Evolutionary conservation across 2,329 filamentous ascomycete genomes (phyloP).

Genomic region (Fusarium virguliforme): DNA sequence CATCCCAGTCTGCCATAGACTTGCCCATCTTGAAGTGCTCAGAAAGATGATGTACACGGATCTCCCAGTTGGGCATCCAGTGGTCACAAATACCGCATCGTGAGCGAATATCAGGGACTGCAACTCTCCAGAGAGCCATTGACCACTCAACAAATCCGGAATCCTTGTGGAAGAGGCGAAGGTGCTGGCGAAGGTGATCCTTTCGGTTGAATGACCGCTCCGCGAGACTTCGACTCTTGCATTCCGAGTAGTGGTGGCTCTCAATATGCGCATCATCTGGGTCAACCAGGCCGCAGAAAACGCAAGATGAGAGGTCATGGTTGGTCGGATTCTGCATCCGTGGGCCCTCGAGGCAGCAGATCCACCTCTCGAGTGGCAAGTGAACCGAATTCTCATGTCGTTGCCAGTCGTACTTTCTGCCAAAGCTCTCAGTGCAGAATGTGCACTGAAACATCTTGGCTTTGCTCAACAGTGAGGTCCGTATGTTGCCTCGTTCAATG

Average conservation of each 20-base stretch:
- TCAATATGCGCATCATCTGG: conserved; percentile 55
- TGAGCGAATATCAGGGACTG: conserved; percentile 56
- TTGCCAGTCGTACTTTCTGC: conserved; percentile 63
- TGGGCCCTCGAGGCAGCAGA: conserved; percentile 57
- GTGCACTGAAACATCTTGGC: conserved; percentile 58
- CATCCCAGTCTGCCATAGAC: conserved; percentile 61
- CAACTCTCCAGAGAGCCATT: conserved; percentile 56
- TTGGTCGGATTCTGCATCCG: conserved; percentile 57
- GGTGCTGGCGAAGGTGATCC: conserved; percentile 61
- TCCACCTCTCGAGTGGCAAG: conserved; percentile 64
- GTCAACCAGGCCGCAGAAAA: conserved; percentile 56
- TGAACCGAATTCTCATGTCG: conserved; percentile 66
- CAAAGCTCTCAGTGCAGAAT: conserved; percentile 63
- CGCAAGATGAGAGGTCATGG: conserved; percentile 46
- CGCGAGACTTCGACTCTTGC: conserved; percentile 63
- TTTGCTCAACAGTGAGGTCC: background rate
- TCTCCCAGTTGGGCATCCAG: conserved; percentile 56
- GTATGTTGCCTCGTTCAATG: conserved; percentile 9
- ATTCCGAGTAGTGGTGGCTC: conserved; percentile 59
- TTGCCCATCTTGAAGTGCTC: conserved; percentile 59
- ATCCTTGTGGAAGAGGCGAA: conserved; percentile 59
- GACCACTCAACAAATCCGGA: conserved; percentile 53
- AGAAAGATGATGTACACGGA: conserved; percentile 56
- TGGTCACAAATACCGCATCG: conserved; percentile 59
- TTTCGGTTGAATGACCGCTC: conserved; percentile 63